A percentile compares a stretch with the other conserved stretches of the same genome.
These are phyloP conservation scores for Orychophragmus violaceus DNA, from an alignment of 345 rosid species.

Conservation along the genomic window DNA sequence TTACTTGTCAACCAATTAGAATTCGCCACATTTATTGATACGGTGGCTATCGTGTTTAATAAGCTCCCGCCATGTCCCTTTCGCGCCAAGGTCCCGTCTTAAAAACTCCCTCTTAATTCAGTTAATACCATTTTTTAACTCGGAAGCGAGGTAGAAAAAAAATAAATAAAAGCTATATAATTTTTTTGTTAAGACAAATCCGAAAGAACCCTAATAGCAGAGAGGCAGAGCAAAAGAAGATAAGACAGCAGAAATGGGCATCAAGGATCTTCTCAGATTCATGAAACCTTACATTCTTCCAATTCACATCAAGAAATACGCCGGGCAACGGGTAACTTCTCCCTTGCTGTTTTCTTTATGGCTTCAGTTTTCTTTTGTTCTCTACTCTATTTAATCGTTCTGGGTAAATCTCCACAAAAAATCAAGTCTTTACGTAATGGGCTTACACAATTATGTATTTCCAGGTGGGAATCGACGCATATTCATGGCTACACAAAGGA, in stretches of 20 bases:
- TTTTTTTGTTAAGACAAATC: no score
- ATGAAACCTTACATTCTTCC: slow-evolving; percentile 73
- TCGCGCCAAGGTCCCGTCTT: slow-evolving; percentile 13
- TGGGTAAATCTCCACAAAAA: slow-evolving; percentile 4
- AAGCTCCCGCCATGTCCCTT: slow-evolving; percentile 15
- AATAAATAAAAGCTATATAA: background rate
- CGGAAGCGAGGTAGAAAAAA: background rate
- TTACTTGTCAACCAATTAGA: background rate
- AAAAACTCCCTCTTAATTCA: background rate
- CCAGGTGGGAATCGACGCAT: slow-evolving; percentile 96
- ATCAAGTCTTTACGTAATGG: background rate
- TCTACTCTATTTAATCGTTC: background rate
- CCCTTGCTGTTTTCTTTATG: background rate
- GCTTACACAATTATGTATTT: background rate
- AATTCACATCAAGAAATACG: slow-evolving; percentile 69
- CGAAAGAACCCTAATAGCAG: slow-evolving; percentile 21
- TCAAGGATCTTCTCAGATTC: slow-evolving; percentile 84
- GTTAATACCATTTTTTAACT: background rate
- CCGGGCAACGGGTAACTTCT: slow-evolving; percentile 57
- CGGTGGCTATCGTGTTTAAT: background rate
- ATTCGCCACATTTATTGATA: background rate
- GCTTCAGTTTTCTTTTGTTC: background rate
- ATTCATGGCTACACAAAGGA: slow-evolving; percentile 95
- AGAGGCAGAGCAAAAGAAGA: slow-evolving; percentile 18
- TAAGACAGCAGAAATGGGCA: slow-evolving; percentile 52